A percentile compares a stretch with the other conserved stretches of the same genome.
These are phyloP conservation scores for Cutaneotrichosporon sp. DNA, from an alignment of 1,284 basidiomycete genomes.

Conservation along the genomic window DNA sequence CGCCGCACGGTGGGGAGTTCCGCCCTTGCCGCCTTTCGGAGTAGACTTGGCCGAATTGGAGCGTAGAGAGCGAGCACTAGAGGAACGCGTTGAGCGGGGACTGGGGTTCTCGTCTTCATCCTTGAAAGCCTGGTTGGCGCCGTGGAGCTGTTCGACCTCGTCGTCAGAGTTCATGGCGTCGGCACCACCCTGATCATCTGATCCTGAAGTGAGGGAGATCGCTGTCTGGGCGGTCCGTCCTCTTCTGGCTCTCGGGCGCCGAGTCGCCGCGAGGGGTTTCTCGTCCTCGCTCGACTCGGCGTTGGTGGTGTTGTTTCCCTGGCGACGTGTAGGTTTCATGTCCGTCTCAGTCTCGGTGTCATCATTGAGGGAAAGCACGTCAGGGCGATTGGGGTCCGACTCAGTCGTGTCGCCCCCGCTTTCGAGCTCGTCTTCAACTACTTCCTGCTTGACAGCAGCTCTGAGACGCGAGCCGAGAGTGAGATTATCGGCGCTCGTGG, in stretches of 20 bases:
- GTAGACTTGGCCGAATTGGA: neutral
- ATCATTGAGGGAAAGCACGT: too few relatives aligned
- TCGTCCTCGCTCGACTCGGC: conserved; percentile 10
- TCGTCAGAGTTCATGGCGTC: conserved; percentile 32
- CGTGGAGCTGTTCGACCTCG: conserved; percentile 23
- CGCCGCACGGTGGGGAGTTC: conserved; percentile 6
- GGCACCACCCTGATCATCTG: conserved; percentile 5
- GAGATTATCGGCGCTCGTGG: conserved; percentile 36
- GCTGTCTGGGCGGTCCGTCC: neutral
- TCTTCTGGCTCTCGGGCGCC: neutral
- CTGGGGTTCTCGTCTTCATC: neutral
- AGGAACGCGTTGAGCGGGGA: neutral
- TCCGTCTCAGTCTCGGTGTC: neutral
- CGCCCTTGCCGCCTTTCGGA: conserved; percentile 16
- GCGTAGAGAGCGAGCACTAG: neutral
- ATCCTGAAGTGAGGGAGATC: neutral
- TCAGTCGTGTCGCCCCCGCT: neutral
- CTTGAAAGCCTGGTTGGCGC: conserved; percentile 20
- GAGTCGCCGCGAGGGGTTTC: neutral
- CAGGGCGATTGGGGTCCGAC: neutral
- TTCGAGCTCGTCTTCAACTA: conserved; percentile 1
- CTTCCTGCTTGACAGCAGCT: conserved; percentile 5
- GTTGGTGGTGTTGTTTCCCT: neutral
- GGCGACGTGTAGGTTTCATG: neutral
- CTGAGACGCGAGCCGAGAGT: conserved; percentile 26